These are phyloP conservation scores for Biancaea sappan DNA, from an alignment of 306 rosid genomes.

Conservation along the genomic window DNA sequence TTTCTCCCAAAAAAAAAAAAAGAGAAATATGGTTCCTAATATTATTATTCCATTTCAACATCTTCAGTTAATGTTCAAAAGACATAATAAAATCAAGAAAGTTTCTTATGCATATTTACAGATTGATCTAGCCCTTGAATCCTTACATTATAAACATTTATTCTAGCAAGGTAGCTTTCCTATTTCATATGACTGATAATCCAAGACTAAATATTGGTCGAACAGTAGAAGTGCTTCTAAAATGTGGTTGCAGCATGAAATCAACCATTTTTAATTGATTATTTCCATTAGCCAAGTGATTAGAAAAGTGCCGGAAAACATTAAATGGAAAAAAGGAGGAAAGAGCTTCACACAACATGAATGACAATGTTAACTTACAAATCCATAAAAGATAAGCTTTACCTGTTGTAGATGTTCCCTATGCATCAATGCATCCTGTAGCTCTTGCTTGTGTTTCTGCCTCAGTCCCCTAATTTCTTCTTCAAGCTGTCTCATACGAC, in stretches of 20 bases:
- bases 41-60: slow-evolving; percentile 22
- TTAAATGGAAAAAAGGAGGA: slow-evolving; percentile 7
- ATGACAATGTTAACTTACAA: slow-evolving; percentile 10
- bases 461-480: slow-evolving; percentile 79
- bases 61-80: slow-evolving; percentile 8
- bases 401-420: slow-evolving; percentile 94
- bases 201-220: not conserved
- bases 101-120: slow-evolving; percentile 14
- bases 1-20: not conserved
- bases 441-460: slow-evolving; percentile 90
- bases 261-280: slow-evolving; percentile 6
- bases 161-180: not conserved
- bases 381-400: slow-evolving; percentile 31
- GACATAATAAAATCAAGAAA: slow-evolving; percentile 29
- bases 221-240: not conserved
- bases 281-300: slow-evolving; percentile 16
- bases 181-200: not conserved
- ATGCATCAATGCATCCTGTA: slow-evolving; percentile 80
- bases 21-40: not conserved
- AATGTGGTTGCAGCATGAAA: slow-evolving; percentile 17
- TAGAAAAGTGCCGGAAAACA: slow-evolving; percentile 12
- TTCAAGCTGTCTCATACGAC: slow-evolving; percentile 90
- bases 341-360: not conserved
- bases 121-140: not conserved
- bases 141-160: not conserved